Base-by-base conservation (phyloP, 2,329 filamentous ascomycete species). In the Xylariaceae sp. region DNA sequence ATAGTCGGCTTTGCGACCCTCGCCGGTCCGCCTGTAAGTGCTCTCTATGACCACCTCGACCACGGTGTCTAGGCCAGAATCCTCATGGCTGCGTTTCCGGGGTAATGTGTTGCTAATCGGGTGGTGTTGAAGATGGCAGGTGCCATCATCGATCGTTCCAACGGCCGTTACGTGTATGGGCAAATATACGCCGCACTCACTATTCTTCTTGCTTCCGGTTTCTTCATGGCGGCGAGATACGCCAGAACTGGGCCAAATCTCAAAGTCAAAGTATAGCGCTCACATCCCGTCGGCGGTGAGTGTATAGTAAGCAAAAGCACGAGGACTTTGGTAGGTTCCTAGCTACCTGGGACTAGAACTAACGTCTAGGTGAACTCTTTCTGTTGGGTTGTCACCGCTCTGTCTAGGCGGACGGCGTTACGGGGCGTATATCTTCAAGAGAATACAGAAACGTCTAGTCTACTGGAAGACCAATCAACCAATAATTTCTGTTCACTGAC, bases 1-100 rank as follows among this genome's bases (percentile, higher is more conserved):
- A 14, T 53, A 9, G 48, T 50, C 37, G 52, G 45, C 18, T 46
- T 54, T 36, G 50, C 48, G 14, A 51, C 48, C 16, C 44, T 54
- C 5, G 45, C 48, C 32, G 52, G 52, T 3, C 51, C 52, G 19
- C 52, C 52, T 2, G 41, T 48, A 13, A 46, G 49, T 47, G 9
- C 2, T 28, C 21, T 39, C 3, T 9, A 19, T 18, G 5, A 5
- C 13, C 8, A 13, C 11, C 3, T 3, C 18, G 14, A 17, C 14
- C 13, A 6, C 21, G n/a, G n/a, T n/a, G n/a, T n/a, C n/a, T n/a
- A n/a, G n/a, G n/a, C 21, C 21, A 24, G 21, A 24, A 28, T 3
- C 17, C 3, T 6, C 19, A 26, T 34, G 5, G 3, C n/a, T n/a
- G n/a, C n/a, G n/a, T n/a, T n/a, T n/a, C n/a, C n/a, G n/a, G n/a